phyloP scores from a whole-genome alignment of 2,329 filamentous ascomycete genomes.

The Alternaria metachromatica region DNA sequence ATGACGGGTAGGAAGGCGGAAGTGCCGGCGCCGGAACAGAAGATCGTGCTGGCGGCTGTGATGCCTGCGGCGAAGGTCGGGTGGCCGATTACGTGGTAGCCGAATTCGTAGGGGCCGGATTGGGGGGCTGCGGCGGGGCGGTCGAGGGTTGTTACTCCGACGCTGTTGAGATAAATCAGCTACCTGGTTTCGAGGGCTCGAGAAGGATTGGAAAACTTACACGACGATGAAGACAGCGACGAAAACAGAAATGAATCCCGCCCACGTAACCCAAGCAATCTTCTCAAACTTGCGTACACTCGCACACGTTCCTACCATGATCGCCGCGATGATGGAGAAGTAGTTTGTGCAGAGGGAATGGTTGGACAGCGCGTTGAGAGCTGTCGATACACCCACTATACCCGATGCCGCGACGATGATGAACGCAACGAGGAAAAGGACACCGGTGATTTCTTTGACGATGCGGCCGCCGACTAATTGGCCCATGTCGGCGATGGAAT shows the following conservation, averaged over 20 bases:
- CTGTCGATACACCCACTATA: slow-evolving; percentile 66
- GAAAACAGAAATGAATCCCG: slow-evolving; percentile 65
- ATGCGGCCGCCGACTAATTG: slow-evolving; percentile 61
- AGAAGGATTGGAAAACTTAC: slow-evolving; percentile 8
- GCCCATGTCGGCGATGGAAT: slow-evolving; percentile 65
- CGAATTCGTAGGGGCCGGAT: slow-evolving; percentile 65
- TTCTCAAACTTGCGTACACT: slow-evolving; percentile 66
- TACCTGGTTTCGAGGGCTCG: neutral
- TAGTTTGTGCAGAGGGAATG: slow-evolving; percentile 67
- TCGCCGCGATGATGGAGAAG: slow-evolving; percentile 64
- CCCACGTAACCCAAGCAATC: slow-evolving; percentile 68
- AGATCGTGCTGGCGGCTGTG: slow-evolving; percentile 63
- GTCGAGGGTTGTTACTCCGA: slow-evolving; percentile 64
- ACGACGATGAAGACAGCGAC: slow-evolving; percentile 65
- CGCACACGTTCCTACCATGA: slow-evolving; percentile 59
- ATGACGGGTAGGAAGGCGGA: slow-evolving; percentile 70
- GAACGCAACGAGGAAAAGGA: slow-evolving; percentile 65
- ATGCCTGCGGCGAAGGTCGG: slow-evolving; percentile 67
- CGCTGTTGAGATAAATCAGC: slow-evolving; percentile 12
- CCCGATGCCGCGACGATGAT: slow-evolving; percentile 64
- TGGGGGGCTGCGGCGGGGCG: slow-evolving; percentile 67
- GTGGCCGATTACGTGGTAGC: slow-evolving; percentile 62
- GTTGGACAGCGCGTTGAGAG: slow-evolving; percentile 65
- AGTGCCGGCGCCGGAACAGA: slow-evolving; percentile 65
- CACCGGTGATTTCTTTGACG: slow-evolving; percentile 59